Evolutionary conservation across 1,284 basidiomycete species (phyloP).

Genomic region (Rhizoctonia solani): DNA sequence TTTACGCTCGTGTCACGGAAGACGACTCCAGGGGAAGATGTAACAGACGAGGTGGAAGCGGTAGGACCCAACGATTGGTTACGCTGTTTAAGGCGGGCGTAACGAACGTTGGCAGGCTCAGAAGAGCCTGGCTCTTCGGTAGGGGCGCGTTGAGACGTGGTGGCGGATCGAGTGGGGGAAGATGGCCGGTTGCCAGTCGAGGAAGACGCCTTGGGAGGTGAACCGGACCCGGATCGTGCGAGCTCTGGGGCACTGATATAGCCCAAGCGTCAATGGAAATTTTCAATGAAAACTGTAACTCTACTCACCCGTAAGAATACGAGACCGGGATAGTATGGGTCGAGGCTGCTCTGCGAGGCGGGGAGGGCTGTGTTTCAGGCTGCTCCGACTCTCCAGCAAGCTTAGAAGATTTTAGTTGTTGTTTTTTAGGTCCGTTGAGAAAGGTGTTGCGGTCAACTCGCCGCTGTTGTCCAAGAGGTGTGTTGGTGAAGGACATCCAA

Average conservation of each 20-base stretch:
- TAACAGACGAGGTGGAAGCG: slow-evolving; percentile 8
- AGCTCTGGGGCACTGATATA: slow-evolving; percentile 58
- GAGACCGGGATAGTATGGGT: slow-evolving; percentile 50
- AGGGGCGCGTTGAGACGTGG: slow-evolving; percentile 36
- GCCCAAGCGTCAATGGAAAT: slow-evolving; percentile 29
- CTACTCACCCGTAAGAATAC: slow-evolving; percentile 67
- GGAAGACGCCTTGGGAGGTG: slow-evolving; percentile 57
- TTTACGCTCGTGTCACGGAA: slow-evolving; percentile 73
- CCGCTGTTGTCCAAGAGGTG: slow-evolving; percentile 78
- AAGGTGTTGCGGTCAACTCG: slow-evolving; percentile 78
- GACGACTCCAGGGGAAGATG: neutral
- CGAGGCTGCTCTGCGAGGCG: slow-evolving; percentile 30
- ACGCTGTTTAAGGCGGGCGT: slow-evolving; percentile 59
- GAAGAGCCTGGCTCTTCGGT: slow-evolving; percentile 28
- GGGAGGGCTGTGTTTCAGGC: slow-evolving; percentile 13
- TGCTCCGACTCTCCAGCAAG: neutral
- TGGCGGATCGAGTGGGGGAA: slow-evolving; percentile 37
- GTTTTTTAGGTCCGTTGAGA: slow-evolving; percentile 60
- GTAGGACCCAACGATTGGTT: slow-evolving; percentile 51
- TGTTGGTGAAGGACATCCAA: slow-evolving; percentile 77
- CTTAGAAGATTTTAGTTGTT: slow-evolving; percentile 24
- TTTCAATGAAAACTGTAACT: slow-evolving; percentile 29
- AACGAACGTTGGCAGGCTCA: slow-evolving; percentile 55
- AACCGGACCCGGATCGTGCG: slow-evolving; percentile 51
- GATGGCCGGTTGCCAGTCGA: slow-evolving; percentile 38